A percentile compares a stretch with the other conserved stretches of the same genome.
phyloP scores from a whole-genome alignment of 73 alveolate genomes.

The Paramecium primaurelia region DNA sequence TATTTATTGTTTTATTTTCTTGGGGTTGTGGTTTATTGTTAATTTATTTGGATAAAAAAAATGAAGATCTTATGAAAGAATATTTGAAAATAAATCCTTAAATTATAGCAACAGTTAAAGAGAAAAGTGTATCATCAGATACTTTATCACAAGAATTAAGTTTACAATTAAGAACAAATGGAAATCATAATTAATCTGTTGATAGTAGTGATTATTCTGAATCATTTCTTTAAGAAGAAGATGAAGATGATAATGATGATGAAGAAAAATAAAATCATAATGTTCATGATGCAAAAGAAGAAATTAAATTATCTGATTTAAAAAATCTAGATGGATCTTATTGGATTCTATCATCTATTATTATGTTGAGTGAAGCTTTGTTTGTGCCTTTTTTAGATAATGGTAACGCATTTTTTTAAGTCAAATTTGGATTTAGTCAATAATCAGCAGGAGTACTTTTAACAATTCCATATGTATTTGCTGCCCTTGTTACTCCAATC shows the following conservation, averaged over 20 bases:
- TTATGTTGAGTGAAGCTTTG: slow-evolving; percentile 35
- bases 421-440: slow-evolving; percentile 17
- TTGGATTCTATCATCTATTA: background rate
- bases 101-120: background rate
- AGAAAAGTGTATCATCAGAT: background rate
- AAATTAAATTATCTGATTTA: slow-evolving; percentile 15
- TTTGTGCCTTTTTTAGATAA: slow-evolving; percentile 41
- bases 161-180: background rate
- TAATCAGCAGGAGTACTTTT: background rate
- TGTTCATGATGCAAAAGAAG: slow-evolving; percentile 20
- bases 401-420: slow-evolving; percentile 36
- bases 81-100: background rate
- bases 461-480: background rate
- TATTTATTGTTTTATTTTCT: background rate
- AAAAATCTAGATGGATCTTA: slow-evolving; percentile 4
- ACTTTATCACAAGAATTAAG: background rate
- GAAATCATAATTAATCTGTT: background rate
- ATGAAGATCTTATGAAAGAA: background rate
- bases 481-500: slow-evolving; percentile 38
- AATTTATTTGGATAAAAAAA: slow-evolving; percentile 2
- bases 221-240: background rate
- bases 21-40: slow-evolving; percentile 18
- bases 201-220: background rate
- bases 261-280: background rate
- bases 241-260: background rate